phyloP scores from a whole-genome alignment of 1,284 basidiomycete genomes.

The Malassezia pachydermatis region DNA sequence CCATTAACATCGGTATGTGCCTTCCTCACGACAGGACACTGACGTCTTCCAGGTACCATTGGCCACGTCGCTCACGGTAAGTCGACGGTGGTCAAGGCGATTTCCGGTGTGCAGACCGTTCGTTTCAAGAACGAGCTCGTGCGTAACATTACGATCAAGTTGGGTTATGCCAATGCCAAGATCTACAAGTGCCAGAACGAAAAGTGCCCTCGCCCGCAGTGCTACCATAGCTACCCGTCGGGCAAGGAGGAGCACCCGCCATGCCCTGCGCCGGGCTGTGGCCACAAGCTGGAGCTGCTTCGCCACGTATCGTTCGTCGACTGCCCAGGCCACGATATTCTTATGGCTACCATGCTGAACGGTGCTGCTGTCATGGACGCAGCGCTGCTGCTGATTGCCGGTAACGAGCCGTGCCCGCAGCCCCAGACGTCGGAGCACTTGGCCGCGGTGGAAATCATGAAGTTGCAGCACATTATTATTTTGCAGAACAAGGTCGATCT shows the following conservation, averaged over 20 bases:
- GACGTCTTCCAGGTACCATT: conserved; percentile 32
- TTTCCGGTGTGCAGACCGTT: conserved; percentile 97
- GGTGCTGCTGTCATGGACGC: conserved; percentile 99
- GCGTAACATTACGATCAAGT: conserved; percentile 96
- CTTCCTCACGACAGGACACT: neutral
- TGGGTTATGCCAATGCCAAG: conserved; percentile 97
- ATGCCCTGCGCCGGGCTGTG: conserved; percentile 86
- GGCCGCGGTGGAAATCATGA: conserved; percentile 98
- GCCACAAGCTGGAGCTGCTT: conserved; percentile 75
- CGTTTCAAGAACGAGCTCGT: conserved; percentile 86
- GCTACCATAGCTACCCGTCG: conserved; percentile 84
- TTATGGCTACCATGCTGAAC: conserved; percentile 99
- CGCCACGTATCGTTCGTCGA: conserved; percentile 80
- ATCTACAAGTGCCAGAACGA: conserved; percentile 96
- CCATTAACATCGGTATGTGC: conserved; percentile 44
- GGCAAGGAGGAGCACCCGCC: conserved; percentile 86
- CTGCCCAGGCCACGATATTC: conserved; percentile 53
- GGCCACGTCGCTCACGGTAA: conserved; percentile 67
- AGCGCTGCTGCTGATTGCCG: conserved; percentile 83
- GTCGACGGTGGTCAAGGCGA: conserved; percentile 96
- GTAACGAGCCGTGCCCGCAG: conserved; percentile 96
- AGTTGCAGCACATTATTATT: conserved; percentile 94
- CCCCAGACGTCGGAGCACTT: conserved; percentile 97
- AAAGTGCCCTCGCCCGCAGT: conserved; percentile 81
- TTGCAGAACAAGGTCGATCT: conserved; percentile 57